Percentiles rank a stretch among this genome's conserved stretches.
Evolutionary conservation across 1,284 basidiomycete species (phyloP).

Genomic region (Apiotrichum montevideense): DNA sequence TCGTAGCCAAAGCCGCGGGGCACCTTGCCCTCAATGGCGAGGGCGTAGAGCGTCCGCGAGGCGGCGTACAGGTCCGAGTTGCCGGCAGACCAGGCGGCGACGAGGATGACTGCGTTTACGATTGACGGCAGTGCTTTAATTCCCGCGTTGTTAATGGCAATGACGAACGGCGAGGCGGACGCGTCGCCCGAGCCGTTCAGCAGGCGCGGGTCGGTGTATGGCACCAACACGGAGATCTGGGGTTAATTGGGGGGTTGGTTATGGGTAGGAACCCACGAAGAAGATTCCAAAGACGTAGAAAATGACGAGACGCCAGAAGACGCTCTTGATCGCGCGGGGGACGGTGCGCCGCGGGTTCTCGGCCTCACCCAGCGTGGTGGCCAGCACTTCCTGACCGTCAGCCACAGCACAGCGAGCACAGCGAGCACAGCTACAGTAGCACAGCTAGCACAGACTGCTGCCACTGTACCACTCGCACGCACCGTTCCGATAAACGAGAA

Average conservation of each 20-base stretch:
- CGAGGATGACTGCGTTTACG: slow-evolving; percentile 54
- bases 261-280: background rate
- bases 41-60: slow-evolving; percentile 74
- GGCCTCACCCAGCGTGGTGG: slow-evolving; percentile 48
- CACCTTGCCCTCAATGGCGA: slow-evolving; percentile 69
- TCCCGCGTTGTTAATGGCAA: slow-evolving; percentile 69
- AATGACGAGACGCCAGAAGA: slow-evolving; percentile 69
- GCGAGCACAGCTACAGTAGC: too few relatives aligned
- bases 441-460: too few relatives aligned
- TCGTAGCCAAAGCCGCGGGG: slow-evolving; percentile 43
- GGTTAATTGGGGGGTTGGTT: background rate
- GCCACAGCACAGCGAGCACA: too few relatives aligned
- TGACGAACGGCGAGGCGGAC: slow-evolving; percentile 65
- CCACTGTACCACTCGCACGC: background rate
- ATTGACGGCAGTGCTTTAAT: slow-evolving; percentile 58
- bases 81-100: slow-evolving; percentile 75
- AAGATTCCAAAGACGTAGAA: slow-evolving; percentile 54
- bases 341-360: slow-evolving; percentile 71
- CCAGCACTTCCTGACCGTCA: background rate
- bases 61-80: slow-evolving; percentile 74
- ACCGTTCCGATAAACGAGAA: slow-evolving; percentile 74
- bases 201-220: slow-evolving; percentile 60
- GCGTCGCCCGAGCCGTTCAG: slow-evolving; percentile 53
- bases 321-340: slow-evolving; percentile 67
- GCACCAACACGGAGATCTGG: slow-evolving; percentile 67